Evolutionary conservation across 2,329 filamentous ascomycete species (phyloP).

Genomic region (Magnaporthiopsis incrustans): DNA sequence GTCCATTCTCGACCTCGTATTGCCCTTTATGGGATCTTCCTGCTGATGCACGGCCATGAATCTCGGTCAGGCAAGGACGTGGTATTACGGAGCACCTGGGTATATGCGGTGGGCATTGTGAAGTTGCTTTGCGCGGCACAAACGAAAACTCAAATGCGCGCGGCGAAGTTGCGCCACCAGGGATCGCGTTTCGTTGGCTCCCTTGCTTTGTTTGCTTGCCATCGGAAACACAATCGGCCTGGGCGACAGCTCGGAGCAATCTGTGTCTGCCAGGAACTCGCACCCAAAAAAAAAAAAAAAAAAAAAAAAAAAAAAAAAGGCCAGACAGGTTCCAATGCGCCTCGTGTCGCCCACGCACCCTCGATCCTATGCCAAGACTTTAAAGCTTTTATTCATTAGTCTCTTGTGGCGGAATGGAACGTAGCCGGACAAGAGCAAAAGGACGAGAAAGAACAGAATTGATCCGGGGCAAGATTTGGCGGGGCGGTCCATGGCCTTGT

Average conservation of each 20-base stretch:
- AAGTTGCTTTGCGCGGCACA: no score
- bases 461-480: slow-evolving; percentile 5
- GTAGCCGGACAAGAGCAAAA: background rate
- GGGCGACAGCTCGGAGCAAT: background rate
- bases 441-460: background rate
- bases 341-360: background rate
- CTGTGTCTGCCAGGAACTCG: no score
- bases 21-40: background rate
- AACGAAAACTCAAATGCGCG: background rate
- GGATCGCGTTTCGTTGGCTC: background rate
- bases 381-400: background rate
- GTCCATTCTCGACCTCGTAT: background rate
- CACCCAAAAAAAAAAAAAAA: background rate
- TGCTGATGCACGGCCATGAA: background rate
- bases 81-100: background rate
- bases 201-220: background rate
- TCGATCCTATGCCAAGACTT: background rate
- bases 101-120: background rate
- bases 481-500: background rate
- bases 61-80: background rate
- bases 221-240: background rate
- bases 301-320: background rate
- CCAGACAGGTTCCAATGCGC: background rate
- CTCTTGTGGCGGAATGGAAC: background rate
- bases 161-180: background rate